Base-by-base conservation (phyloP, 768 basidiomycete genomes). In the Neoboletus subvelutipes region DNA sequence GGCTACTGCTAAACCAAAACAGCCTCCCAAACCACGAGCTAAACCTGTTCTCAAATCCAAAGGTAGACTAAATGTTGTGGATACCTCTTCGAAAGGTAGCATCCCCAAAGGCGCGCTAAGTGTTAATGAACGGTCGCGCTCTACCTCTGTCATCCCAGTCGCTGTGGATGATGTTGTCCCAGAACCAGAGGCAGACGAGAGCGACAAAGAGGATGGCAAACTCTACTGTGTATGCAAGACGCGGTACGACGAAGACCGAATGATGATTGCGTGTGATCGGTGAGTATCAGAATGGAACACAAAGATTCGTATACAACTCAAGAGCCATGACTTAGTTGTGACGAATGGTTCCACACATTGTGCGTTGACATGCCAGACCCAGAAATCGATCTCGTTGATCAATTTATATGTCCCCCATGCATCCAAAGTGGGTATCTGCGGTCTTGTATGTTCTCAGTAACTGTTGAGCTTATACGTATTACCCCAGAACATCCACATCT, bases 181-280 rank as follows among this genome's bases (percentile, higher is more conserved):
- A 43, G 85, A 81, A 55, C 79, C 78, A 39, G 78, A 80, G 5
- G 75, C 74, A 41, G 84, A 84, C 34, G 72, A 74, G 5, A 68
- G 65, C 28, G 72, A 73, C 28, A 75, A 67, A 34, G 76, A 77
- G 52, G 70, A 77, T 15, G 77, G 75, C n/a, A 86, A 88, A 70
- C 71, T 94, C 50, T 96, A 96, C 65, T 96, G 94, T 65, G 76
- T 96, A 15, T 97, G 94, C 77, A 84, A 90, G 73, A 90, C 88
- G 22, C 82, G 78, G 62, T 95, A 96, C 61, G 90, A 96, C 61
- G 89, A 93, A 69, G 90, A 92, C 67, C 78, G 83, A 50, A 80
- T 88, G 58, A 96, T 96, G 94, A 94, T 96, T 70, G 94, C 91
- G 28, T 96, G 94, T 67, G 94, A 96, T 76, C 81, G 85, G 92